phyloP scores from a whole-genome alignment of 495 filamentous ascomycete genomes.

The Aspergillus heteromorphus region DNA sequence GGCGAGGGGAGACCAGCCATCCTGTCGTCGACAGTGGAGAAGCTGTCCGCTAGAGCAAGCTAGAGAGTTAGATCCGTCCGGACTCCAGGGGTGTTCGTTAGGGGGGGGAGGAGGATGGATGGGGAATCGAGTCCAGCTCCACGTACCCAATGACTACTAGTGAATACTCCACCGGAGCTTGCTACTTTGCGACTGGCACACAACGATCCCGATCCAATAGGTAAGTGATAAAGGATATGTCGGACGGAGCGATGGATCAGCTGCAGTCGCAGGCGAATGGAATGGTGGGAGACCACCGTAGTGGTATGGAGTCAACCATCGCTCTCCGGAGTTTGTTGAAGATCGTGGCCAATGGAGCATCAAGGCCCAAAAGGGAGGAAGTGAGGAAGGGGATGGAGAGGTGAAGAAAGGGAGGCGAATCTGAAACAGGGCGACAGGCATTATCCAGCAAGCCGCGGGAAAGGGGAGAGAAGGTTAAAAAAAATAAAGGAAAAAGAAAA shows the following conservation, averaged over 20 bases:
- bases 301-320: neutral
- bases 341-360: neutral
- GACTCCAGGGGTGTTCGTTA: slow-evolving; percentile 42
- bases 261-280: neutral
- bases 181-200: slow-evolving; percentile 26
- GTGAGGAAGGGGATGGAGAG: neutral
- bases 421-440: neutral
- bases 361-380: neutral
- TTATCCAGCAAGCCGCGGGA: neutral
- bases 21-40: slow-evolving; percentile 4
- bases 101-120: slow-evolving; percentile 25
- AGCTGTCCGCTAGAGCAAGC: neutral
- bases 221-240: neutral
- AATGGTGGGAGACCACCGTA: neutral
- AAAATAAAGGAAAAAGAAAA: slow-evolving; percentile 5
- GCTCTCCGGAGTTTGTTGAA: neutral
- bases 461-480: neutral
- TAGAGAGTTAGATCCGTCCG: slow-evolving; percentile 17
- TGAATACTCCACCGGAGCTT: slow-evolving; percentile 32
- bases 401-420: neutral
- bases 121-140: slow-evolving; percentile 31
- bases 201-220: slow-evolving; percentile 2
- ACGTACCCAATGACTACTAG: slow-evolving; percentile 28
- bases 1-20: slow-evolving; percentile 21
- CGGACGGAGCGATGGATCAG: neutral